These are phyloP conservation scores for Ehretia macrophylla DNA, from an alignment of 257 asterid genomes.

Conservation along the genomic window DNA sequence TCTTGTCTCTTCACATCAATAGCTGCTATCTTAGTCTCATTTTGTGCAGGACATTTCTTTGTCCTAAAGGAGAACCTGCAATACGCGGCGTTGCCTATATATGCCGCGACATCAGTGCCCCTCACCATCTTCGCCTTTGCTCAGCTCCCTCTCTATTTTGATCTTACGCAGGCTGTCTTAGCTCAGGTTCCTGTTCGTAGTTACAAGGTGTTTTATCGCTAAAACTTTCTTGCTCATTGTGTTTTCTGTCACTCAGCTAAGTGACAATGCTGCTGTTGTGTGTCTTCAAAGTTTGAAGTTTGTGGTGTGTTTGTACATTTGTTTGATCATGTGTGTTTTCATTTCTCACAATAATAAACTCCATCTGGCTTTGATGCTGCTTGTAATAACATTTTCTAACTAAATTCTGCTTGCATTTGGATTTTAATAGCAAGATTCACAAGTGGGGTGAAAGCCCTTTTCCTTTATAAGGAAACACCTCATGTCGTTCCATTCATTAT, in stretches of 20 bases:
- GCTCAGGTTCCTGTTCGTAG: constrained; percentile 38
- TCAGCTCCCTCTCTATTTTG: constrained; percentile 51
- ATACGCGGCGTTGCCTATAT: constrained; percentile 36
- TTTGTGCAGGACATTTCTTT: constrained; percentile 61
- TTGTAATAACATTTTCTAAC: too few relatives aligned
- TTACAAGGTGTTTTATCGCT: constrained; percentile 22
- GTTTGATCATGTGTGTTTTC: too few relatives aligned
- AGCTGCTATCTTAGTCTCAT: constrained; percentile 47
- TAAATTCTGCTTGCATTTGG: too few relatives aligned
- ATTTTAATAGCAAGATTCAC: too few relatives aligned
- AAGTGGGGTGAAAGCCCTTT: too few relatives aligned
- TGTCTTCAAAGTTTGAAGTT: too few relatives aligned
- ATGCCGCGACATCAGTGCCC: constrained; percentile 37
- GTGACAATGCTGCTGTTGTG: too few relatives aligned
- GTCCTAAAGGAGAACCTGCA: constrained; percentile 27
- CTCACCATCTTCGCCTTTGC: constrained; percentile 36
- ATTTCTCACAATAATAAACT: too few relatives aligned
- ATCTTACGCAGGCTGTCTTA: constrained; percentile 42
- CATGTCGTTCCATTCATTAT: too few relatives aligned
- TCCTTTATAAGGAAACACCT: too few relatives aligned
- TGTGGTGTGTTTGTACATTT: too few relatives aligned
- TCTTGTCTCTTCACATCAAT: constrained; percentile 44
- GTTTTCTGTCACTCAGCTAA: background rate
- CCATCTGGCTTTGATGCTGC: too few relatives aligned
- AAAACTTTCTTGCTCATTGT: background rate